phyloP scores from a whole-genome alignment of 2,329 filamentous ascomycete genomes.

The Grosmannia penicillata region DNA sequence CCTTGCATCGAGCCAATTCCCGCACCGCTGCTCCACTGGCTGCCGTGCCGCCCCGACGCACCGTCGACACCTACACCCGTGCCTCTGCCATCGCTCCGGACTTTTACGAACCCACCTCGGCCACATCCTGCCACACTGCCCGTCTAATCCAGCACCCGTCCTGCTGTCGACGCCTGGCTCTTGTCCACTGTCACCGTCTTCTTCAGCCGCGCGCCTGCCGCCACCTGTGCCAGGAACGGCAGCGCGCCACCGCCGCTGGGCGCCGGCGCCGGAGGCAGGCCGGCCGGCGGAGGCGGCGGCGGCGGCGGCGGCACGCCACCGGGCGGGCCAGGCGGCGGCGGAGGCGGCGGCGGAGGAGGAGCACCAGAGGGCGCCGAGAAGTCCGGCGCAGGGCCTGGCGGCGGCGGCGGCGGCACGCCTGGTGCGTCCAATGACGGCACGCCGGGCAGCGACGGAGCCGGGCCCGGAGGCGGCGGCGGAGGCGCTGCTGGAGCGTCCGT shows the following conservation, averaged over 20 bases:
- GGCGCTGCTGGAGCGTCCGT: too few species aligned
- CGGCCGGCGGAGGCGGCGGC: slow-evolving; percentile 26
- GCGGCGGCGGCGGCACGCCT: slow-evolving; percentile 13
- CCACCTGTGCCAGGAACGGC: slow-evolving; percentile 69
- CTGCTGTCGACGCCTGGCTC: slow-evolving; percentile 56
- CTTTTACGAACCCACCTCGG: not conserved
- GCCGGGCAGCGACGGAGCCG: slow-evolving; percentile 7
- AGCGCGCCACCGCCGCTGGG: slow-evolving; percentile 31
- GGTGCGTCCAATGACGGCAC: not conserved
- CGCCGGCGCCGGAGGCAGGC: slow-evolving; percentile 19
- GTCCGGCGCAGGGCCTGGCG: slow-evolving; percentile 3
- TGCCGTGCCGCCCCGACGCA: too few species aligned
- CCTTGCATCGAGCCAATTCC: too few species aligned
- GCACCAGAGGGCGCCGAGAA: slow-evolving; percentile 16
- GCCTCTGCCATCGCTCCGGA: too few species aligned
- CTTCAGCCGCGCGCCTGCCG: slow-evolving; percentile 61
- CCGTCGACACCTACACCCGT: too few species aligned
- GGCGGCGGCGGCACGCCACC: slow-evolving; percentile 22
- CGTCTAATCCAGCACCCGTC: slow-evolving; percentile 51
- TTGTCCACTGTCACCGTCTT: slow-evolving; percentile 86
- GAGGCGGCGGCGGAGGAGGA: slow-evolving; percentile 23
- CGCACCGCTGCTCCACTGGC: too few species aligned
- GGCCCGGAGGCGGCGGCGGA: slow-evolving; percentile 22
- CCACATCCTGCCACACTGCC: not conserved
- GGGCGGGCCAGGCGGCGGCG: slow-evolving; percentile 18